Evolutionary conservation across 2,329 filamentous ascomycete species (phyloP).

Genomic region (Plectosphaerella cucumerina): DNA sequence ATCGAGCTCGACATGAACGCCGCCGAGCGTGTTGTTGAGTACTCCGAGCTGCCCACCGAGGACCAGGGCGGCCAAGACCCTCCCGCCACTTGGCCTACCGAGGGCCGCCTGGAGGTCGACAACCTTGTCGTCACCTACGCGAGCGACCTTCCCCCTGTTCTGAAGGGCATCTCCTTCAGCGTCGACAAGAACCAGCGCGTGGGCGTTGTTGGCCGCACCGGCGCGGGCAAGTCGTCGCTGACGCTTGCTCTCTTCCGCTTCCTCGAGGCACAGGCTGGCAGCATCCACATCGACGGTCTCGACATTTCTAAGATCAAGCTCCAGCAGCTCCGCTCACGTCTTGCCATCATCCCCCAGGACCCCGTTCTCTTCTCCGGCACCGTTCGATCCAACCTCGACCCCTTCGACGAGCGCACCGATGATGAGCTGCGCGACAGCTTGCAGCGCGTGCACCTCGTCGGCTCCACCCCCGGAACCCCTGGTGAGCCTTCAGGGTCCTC

Average conservation of each 20-base stretch:
- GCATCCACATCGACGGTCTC: slow-evolving; percentile 66
- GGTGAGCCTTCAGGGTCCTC: slow-evolving; percentile 29
- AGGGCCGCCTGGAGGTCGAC: slow-evolving; percentile 69
- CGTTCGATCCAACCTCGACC: slow-evolving; percentile 71
- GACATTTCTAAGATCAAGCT: slow-evolving; percentile 71
- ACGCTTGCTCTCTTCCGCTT: slow-evolving; percentile 76
- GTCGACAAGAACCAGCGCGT: slow-evolving; percentile 65
- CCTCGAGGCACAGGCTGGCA: slow-evolving; percentile 63
- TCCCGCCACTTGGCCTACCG: slow-evolving; percentile 70
- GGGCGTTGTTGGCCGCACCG: slow-evolving; percentile 74
- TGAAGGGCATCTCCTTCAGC: slow-evolving; percentile 65
- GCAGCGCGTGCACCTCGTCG: slow-evolving; percentile 63
- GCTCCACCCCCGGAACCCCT: slow-evolving; percentile 32
- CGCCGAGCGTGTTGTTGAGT: slow-evolving; percentile 72
- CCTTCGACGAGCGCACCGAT: slow-evolving; percentile 68
- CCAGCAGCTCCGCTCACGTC: slow-evolving; percentile 64
- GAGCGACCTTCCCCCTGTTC: slow-evolving; percentile 63
- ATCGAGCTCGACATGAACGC: slow-evolving; percentile 78
- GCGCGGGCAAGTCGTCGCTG: slow-evolving; percentile 72
- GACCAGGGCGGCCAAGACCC: slow-evolving; percentile 56
- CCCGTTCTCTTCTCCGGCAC: slow-evolving; percentile 80
- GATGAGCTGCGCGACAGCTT: slow-evolving; percentile 66
- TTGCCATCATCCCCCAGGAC: slow-evolving; percentile 78
- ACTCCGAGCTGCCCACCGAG: slow-evolving; percentile 65
- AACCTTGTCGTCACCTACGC: slow-evolving; percentile 71